These are phyloP conservation scores for Sporobolomyces phaffii DNA, from an alignment of 768 basidiomycete species.

Conservation along the genomic window DNA sequence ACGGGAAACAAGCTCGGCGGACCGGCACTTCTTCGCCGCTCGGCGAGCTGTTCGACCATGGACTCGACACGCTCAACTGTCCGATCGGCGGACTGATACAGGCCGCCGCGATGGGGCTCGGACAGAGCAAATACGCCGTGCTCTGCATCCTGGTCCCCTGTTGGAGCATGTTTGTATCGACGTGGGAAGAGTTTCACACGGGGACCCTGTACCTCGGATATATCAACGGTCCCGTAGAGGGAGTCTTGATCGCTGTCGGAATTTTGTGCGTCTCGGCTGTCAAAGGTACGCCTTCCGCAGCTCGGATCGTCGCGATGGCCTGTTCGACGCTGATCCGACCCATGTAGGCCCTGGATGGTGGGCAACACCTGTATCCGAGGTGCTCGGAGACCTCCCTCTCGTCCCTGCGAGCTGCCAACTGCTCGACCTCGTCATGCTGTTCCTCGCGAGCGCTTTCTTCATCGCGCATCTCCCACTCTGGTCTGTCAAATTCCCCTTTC, in stretches of 20 bases:
- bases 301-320: background rate
- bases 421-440: constrained; percentile 16
- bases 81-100: constrained; percentile 29
- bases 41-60: constrained; percentile 73
- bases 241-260: constrained; percentile 21
- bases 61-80: constrained; percentile 47
- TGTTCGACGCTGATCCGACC: background rate
- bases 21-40: constrained; percentile 20
- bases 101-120: constrained; percentile 21
- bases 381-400: background rate
- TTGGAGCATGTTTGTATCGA: constrained; percentile 30
- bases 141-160: constrained; percentile 28
- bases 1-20: constrained; percentile 33
- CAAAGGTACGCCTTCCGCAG: background rate
- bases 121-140: constrained; percentile 20
- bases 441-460: constrained; percentile 22
- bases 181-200: constrained; percentile 36
- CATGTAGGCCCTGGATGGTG: constrained; percentile 21
- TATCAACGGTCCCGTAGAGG: constrained; percentile 33
- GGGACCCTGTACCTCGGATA: constrained; percentile 28
- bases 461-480: constrained; percentile 22
- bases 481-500: background rate
- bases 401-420: constrained; percentile 4
- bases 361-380: background rate
- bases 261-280: constrained; percentile 2